Percentiles rank a stretch among this genome's conserved stretches.
Evolutionary conservation across 164 flowering plant species (phyloP).

Genomic region (Echeveria elegans): DNA sequence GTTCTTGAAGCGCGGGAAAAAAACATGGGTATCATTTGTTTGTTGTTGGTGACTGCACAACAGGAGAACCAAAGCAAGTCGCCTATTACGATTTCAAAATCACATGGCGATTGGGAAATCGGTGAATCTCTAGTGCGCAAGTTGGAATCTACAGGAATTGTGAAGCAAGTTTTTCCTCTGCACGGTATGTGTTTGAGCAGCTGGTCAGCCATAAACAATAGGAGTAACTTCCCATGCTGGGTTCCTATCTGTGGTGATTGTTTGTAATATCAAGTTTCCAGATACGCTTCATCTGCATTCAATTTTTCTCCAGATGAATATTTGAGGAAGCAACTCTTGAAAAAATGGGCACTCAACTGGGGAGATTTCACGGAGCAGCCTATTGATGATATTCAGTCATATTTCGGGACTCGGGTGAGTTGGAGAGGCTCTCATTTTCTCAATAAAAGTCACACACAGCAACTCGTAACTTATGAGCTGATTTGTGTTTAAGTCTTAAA

Average conservation of each 20-base stretch:
- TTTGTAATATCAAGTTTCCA: background rate
- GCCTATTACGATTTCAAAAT: conserved; percentile 22
- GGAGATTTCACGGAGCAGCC: conserved; percentile 72
- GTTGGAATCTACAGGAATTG: conserved; percentile 53
- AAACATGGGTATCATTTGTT: background rate
- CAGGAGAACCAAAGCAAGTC: conserved; percentile 54
- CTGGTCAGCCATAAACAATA: background rate
- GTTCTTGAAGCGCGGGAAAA: background rate
- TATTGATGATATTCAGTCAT: conserved; percentile 74
- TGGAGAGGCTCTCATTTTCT: background rate
- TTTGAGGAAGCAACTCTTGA: conserved; percentile 67
- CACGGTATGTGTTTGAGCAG: conserved; percentile 52
- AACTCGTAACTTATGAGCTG: background rate
- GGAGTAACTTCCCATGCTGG: background rate
- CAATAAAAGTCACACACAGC: background rate
- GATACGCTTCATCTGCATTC: conserved; percentile 12
- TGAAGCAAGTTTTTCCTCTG: conserved; percentile 71
- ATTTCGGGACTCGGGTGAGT: conserved; percentile 77
- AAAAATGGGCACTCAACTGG: conserved; percentile 82
- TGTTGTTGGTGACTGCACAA: conserved; percentile 1
- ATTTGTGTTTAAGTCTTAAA: background rate
- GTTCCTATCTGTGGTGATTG: background rate
- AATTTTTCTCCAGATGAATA: conserved; percentile 58
- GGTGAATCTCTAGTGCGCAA: conserved; percentile 54
- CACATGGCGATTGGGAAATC: conserved; percentile 39